phyloP scores from a whole-genome alignment of 1,284 basidiomycete species.

The Sporisorium exsertum region DNA sequence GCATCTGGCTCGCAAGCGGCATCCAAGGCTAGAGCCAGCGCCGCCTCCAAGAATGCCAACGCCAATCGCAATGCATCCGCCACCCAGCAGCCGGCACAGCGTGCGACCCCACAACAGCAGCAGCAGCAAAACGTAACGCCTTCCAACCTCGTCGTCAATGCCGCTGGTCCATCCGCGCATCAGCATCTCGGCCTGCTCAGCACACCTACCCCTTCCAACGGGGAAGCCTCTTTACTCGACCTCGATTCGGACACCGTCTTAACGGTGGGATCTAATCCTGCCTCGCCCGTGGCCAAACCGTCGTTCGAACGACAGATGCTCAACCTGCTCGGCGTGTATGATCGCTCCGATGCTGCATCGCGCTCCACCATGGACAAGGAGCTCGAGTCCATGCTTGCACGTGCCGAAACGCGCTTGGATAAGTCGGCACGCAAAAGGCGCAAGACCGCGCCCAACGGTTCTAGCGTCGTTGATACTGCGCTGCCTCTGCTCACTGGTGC shows the following conservation, averaged over 20 bases:
- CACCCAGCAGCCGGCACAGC: conserved; percentile 8
- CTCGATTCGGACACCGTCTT: conserved; percentile 15
- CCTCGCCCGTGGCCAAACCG: conserved; percentile 6
- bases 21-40: conserved; percentile 8
- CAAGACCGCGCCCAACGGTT: conserved; percentile 21
- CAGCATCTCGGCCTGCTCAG: conserved; percentile 33
- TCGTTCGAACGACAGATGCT: conserved; percentile 46
- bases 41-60: background rate
- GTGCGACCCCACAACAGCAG: conserved; percentile 8
- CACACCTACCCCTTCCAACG: conserved; percentile 14
- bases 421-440: conserved; percentile 21
- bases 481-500: background rate
- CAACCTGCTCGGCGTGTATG: conserved; percentile 34
- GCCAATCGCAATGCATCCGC: conserved; percentile 12
- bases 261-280: background rate
- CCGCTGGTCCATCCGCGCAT: conserved; percentile 20
- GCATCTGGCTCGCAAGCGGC: conserved; percentile 1
- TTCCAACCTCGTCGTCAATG: conserved; percentile 26
- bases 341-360: conserved; percentile 22
- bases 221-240: conserved; percentile 7
- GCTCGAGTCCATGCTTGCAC: conserved; percentile 17
- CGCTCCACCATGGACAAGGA: conserved; percentile 33
- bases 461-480: background rate
- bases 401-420: conserved; percentile 28
- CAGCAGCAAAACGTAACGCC: conserved; percentile 11